Base-by-base conservation (phyloP, 805 yeast genomes). In the Yueomyces sp. region DNA sequence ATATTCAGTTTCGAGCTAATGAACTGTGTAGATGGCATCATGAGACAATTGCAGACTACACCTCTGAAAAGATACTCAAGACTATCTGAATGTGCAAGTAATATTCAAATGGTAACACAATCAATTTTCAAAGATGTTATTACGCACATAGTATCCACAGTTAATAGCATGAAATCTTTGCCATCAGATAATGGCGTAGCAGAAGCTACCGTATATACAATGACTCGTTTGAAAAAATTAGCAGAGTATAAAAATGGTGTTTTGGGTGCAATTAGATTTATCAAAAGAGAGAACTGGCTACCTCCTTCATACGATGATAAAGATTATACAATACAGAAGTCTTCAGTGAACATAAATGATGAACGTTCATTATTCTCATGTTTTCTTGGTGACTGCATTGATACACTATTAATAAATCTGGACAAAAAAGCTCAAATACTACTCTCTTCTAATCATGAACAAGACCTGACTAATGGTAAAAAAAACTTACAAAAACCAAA, bases 341-440 rank as follows among this genome's bases (percentile, higher is more conserved):
- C 42, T 26, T 44, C 37, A 27, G 41, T 44, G 9, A 44, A 34
- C 26, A 41, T 47, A 28, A 47, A 37, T n/a, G 48, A 53, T 29
- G 69, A 78, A 1, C 63, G 66, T 28, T 73, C 70, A 44, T 60
- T 82, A 49, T 60, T 86, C 33, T 72, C 86, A 1, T 70, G 82
- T 39, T 88, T 73, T 54, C 73, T 77, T 47, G 74, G 87, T 42
- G 97, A 90, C 58, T 70, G 82, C 39, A 71, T 90, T 38, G 96
- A 88, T 59, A 77, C 79, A 39, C 70, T 85, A 28, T 69, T 80
- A 56, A 67, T 79, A 32, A 72, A 73, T 43, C 62, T 88, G 40
- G 94, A 83, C 56, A 66, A 75, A 42, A 72, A 72, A 49, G 75
- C 83, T 30, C 70, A 71, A 46, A 45, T 56, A 29, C 32, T 36